Evolutionary conservation across 371 early-diverging fungal species (phyloP).

Genomic region (Rhizopus arrhizus): DNA sequence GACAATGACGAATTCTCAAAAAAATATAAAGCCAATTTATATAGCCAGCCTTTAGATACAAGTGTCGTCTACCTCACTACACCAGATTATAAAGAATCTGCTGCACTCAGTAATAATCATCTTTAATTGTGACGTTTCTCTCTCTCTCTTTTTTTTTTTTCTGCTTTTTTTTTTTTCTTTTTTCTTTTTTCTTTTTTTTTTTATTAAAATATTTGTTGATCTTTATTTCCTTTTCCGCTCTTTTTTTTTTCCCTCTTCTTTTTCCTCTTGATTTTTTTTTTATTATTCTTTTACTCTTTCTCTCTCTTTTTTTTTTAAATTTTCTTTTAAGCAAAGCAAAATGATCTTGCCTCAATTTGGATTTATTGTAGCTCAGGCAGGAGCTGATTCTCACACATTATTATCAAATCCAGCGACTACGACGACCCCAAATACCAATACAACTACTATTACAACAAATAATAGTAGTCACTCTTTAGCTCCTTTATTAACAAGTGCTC

Average conservation of each 20-base stretch:
- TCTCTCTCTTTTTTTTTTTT: neutral
- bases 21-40: neutral
- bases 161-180: too few relatives aligned
- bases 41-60: neutral
- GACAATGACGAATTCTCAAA: conserved; percentile 27
- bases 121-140: conserved; percentile 7
- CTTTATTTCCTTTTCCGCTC: conserved; percentile 7
- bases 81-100: conserved; percentile 41
- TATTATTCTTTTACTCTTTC: conserved; percentile 13
- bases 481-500: conserved; percentile 14
- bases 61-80: conserved; percentile 43
- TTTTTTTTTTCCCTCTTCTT: conserved; percentile 1
- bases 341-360: conserved; percentile 70
- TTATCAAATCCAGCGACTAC: conserved; percentile 18
- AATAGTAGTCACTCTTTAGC: conserved; percentile 11
- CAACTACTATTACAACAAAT: neutral
- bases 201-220: conserved; percentile 7
- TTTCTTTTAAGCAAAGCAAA: neutral
- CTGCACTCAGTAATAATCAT: conserved; percentile 32
- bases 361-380: conserved; percentile 53
- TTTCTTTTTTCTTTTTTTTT: neutral
- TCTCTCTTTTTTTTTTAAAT: conserved; percentile 13
- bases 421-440: conserved; percentile 7
- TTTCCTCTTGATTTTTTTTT: conserved; percentile 12
- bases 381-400: conserved; percentile 40